A percentile compares a stretch with the other conserved stretches of the same genome.
These are phyloP conservation scores for Heliamphora exappendiculata DNA, from an alignment of 148 eudicot genomes.

Conservation along the genomic window DNA sequence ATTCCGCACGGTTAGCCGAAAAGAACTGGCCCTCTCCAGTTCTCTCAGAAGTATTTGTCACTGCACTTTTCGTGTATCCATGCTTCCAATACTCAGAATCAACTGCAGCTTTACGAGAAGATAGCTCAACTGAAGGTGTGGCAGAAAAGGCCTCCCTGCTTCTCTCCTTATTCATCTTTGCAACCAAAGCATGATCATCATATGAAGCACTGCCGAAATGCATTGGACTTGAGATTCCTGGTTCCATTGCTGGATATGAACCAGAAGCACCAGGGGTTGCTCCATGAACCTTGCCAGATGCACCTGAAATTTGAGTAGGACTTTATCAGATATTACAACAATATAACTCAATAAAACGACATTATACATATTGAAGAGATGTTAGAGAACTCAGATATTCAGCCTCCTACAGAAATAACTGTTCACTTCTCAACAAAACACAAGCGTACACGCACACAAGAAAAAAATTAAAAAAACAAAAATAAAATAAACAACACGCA, in stretches of 20 bases:
- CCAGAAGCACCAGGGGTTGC: constrained; percentile 20
- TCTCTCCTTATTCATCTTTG: neutral
- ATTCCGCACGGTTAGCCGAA: constrained; percentile 29
- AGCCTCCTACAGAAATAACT: neutral
- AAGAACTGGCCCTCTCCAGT: constrained; percentile 26
- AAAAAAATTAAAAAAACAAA: too few relatives aligned
- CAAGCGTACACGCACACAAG: too few relatives aligned
- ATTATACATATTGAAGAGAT: neutral
- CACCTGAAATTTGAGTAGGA: constrained; percentile 25
- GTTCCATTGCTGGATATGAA: constrained; percentile 24
- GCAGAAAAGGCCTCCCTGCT: constrained; percentile 14
- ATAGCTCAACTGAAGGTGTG: constrained; percentile 23
- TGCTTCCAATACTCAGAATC: constrained; percentile 13
- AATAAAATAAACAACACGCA: constrained; percentile 17
- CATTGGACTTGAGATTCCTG: constrained; percentile 18
- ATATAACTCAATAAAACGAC: neutral
- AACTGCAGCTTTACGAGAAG: constrained; percentile 33
- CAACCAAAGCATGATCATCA: constrained; percentile 19
- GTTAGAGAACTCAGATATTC: neutral
- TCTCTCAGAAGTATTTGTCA: constrained; percentile 31
- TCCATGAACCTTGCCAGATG: constrained; percentile 27
- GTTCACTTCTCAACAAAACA: neutral
- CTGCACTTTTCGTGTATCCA: constrained; percentile 22
- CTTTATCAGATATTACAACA: neutral
- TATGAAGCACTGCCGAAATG: constrained; percentile 20